Evolutionary conservation across 306 rosid genomes (phyloP), one percentile per base, ranked within the genome.

Genomic region (Castanea sativa): DNA sequence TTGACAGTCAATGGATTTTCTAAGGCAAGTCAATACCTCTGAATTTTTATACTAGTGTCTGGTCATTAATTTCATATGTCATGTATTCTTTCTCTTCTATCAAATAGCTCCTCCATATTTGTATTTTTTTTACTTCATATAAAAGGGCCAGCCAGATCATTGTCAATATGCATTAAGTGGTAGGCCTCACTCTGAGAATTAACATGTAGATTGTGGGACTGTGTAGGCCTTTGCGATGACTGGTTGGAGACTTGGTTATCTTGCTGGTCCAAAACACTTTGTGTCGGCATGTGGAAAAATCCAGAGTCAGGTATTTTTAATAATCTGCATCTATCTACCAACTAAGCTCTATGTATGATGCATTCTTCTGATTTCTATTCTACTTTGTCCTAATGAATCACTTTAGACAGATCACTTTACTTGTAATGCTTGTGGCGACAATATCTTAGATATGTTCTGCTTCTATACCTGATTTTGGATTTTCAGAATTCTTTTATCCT

Each of bases 171-270:
- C 19, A 60, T 76, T 49, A 61, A 38, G 60, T 70, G 30, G 51
- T 64, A 7, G 73, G 55, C 29, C 76, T 57, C 74, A 6, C 23
- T 35, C 64, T 77, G 49, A 74, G 73, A 49, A 56, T 76, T 86
- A 86, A 85, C 74, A 85, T 76, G 77, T 78, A 80, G 65, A 82
- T 73, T 25, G 33, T 87, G 73, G 55, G 49, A 79, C 60, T 25
- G 61, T 74, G 74, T 76, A 93, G 99, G 93, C 98, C 74, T 96
- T 93, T 86, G 99, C 98, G 60, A 96, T 96, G 99, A 96, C 99
- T 67, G 99, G 99, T 83, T 96, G 98, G 99, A 87, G 99, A 53
- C 97, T 93, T 80, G 98, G 99, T 76, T 96, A 93, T 88, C 3
- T 96, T 71, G 98, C 98, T 79, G 99, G 96, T 78, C 98, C 99